A percentile compares a stretch with the other conserved stretches of the same genome.
Conservation (phyloP, 768 basidiomycete species). For the Tremella mesenterica region DNA sequence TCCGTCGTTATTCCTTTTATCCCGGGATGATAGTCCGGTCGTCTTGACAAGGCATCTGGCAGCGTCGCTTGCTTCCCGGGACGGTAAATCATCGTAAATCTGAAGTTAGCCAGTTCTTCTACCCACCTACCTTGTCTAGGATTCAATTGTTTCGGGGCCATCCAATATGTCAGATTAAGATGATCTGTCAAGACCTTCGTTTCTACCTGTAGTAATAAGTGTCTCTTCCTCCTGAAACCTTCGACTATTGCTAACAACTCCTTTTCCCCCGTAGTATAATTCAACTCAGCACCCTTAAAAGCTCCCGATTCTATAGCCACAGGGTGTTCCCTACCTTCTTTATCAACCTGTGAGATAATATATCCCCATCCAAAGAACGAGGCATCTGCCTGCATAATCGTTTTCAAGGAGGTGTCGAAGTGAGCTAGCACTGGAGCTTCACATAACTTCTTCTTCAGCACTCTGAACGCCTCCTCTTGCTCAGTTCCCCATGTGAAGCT, state of each 20-base stretch:
- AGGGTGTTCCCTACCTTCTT: constrained; percentile 8
- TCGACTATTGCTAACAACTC: constrained; percentile 16
- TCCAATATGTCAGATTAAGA: constrained; percentile 5
- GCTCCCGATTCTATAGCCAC: constrained; percentile 15
- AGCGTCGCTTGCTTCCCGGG: constrained; percentile 1
- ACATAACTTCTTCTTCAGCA: neutral
- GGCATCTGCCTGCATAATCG: constrained; percentile 27
- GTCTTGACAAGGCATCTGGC: constrained; percentile 7
- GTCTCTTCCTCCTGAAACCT: constrained; percentile 5
- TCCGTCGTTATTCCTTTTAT: no score
- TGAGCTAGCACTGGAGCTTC: constrained; percentile 1
- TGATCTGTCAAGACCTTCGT: constrained; percentile 5
- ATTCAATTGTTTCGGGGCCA: constrained; percentile 43
- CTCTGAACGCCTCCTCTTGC: neutral
- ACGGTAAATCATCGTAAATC: constrained; percentile 7
- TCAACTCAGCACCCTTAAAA: constrained; percentile 44
- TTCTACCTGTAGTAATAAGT: neutral
- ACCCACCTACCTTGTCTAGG: constrained; percentile 14
- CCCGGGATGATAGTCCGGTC: neutral
- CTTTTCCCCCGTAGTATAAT: constrained; percentile 49
- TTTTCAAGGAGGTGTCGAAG: constrained; percentile 5
- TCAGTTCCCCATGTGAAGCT: neutral
- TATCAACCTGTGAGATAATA: constrained; percentile 31
- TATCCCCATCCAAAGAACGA: constrained; percentile 40
- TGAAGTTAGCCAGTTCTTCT: neutral